Conservation (phyloP, 2,329 filamentous ascomycete species). For the Aspergillus ruber region DNA sequence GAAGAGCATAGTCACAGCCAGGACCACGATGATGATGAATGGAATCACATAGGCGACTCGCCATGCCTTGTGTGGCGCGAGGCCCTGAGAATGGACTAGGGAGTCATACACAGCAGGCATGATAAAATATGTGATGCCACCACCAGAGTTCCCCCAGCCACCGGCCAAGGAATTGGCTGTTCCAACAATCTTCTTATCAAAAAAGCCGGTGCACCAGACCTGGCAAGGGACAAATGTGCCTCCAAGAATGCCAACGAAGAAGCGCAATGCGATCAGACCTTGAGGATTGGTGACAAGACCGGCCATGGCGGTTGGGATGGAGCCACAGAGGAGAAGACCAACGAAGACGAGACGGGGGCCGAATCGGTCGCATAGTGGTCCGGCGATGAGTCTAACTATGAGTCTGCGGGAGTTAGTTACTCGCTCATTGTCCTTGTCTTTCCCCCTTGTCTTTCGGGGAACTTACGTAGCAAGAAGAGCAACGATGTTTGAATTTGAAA, state of each 20-base stretch:
- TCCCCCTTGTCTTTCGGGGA: neutral
- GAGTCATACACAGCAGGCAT: slow-evolving; percentile 88
- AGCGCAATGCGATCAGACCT: slow-evolving; percentile 37
- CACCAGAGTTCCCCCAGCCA: slow-evolving; percentile 80
- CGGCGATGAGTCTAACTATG: slow-evolving; percentile 68
- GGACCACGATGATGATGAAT: slow-evolving; percentile 64
- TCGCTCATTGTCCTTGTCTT: neutral
- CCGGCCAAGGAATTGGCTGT: slow-evolving; percentile 80
- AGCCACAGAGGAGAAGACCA: slow-evolving; percentile 66
- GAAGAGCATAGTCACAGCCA: slow-evolving; percentile 63
- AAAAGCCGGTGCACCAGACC: slow-evolving; percentile 89
- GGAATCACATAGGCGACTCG: slow-evolving; percentile 78
- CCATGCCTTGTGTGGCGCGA: slow-evolving; percentile 68
- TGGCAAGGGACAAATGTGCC: slow-evolving; percentile 57
- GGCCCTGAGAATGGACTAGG: slow-evolving; percentile 53
- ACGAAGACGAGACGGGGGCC: slow-evolving; percentile 77
- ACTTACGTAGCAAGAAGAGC: slow-evolving; percentile 64
- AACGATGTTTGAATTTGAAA: slow-evolving; percentile 87
- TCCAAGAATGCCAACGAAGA: slow-evolving; percentile 40
- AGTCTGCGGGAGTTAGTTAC: slow-evolving; percentile 41
- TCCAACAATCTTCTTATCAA: slow-evolving; percentile 85
- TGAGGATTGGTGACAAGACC: slow-evolving; percentile 66
- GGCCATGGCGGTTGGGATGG: slow-evolving; percentile 75
- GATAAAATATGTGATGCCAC: slow-evolving; percentile 86
- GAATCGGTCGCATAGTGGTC: slow-evolving; percentile 77